Base-by-base conservation (phyloP, 2,329 filamentous ascomycete genomes). In the Penicillium sp. region DNA sequence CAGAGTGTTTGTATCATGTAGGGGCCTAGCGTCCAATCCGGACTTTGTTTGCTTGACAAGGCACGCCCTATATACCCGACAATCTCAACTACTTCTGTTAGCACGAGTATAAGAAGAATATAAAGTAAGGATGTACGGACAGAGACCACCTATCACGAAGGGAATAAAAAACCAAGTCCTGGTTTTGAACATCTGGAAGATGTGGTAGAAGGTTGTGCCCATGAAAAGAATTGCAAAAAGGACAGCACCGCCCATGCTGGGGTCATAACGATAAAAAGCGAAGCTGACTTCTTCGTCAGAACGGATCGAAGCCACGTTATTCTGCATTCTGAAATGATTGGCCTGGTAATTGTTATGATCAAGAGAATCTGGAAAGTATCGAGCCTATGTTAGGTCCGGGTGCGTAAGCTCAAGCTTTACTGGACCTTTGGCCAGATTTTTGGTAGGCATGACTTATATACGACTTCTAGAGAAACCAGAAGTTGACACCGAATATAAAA, bases 181-280 rank as follows among this genome's bases (percentile, higher is more conserved):
- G 5, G 35, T 6, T 50, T 38, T 50, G 33, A 40, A 27, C 19
- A 27, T 45, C 40, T 15, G 60, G 57, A 31, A 63, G 25, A 62
- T 61, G 21, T 59, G 57, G 54, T 58, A 60, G 42, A 63, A 63
- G 13, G 55, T 50, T 31, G 57, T 56, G 19, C 51, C 37, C 41
- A 63, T 56, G n/a, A 60, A 50, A 50, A 50, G 47, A 9, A 50
- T 17, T 2, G 17, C 29, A 15, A 50, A 50, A n/a, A 50, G 47
- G 23, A 50, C 17, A 1, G 47, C 47, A 50, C 47, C 47, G 17
- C 33, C 47, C 47, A 50, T 50, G 33, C 47, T 50, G 2, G 47
- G 47, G 17, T 50, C 7, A 25, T 50, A 50, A 17, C 15, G 47
- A 27, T 50, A 50, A 5, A 50, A 50, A 12, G 23, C 47, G 8